Evolutionary conservation across 2,329 filamentous ascomycete species (phyloP).

Genomic region (Cercospora zeina): DNA sequence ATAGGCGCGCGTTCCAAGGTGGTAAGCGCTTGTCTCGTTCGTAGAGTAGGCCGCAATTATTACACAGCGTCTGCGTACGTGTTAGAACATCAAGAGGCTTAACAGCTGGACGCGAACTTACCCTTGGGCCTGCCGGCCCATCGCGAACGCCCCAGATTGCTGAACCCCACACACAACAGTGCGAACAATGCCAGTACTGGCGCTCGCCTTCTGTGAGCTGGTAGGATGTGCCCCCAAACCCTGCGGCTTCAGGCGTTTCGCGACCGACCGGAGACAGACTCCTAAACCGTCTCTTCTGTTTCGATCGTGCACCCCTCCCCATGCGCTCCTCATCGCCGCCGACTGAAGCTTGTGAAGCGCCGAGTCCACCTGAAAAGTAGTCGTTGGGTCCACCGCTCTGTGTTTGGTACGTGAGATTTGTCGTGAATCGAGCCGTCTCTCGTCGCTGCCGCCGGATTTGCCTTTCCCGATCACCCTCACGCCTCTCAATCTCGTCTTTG

Average conservation of each 20-base stretch:
- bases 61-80: constrained; percentile 70
- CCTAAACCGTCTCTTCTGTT: constrained; percentile 91
- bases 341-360: constrained; percentile 43
- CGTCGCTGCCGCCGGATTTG: constrained; percentile 82
- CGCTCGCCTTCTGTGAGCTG: constrained; percentile 73
- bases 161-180: constrained; percentile 84
- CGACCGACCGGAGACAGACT: constrained; percentile 81
- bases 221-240: constrained; percentile 64
- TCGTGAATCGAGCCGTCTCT: constrained; percentile 80
- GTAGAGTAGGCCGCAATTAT: constrained; percentile 87
- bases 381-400: constrained; percentile 48
- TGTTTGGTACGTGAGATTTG: constrained; percentile 47
- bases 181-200: constrained; percentile 78
- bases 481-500: constrained; percentile 96
- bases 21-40: constrained; percentile 84
- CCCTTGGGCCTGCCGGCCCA: constrained; percentile 76
- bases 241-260: constrained; percentile 73
- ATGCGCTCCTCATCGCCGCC: constrained; percentile 69
- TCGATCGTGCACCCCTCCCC: constrained; percentile 87
- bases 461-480: constrained; percentile 89
- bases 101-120: constrained; percentile 38
- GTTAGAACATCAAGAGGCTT: constrained; percentile 12
- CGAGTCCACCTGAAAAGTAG: constrained; percentile 57
- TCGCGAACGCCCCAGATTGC: constrained; percentile 95
- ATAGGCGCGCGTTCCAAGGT: constrained; percentile 71